Evolutionary conservation across 1,284 basidiomycete genomes (phyloP), one percentile per base, ranked within the genome.

Genomic region (Moniliophthora roreri): DNA sequence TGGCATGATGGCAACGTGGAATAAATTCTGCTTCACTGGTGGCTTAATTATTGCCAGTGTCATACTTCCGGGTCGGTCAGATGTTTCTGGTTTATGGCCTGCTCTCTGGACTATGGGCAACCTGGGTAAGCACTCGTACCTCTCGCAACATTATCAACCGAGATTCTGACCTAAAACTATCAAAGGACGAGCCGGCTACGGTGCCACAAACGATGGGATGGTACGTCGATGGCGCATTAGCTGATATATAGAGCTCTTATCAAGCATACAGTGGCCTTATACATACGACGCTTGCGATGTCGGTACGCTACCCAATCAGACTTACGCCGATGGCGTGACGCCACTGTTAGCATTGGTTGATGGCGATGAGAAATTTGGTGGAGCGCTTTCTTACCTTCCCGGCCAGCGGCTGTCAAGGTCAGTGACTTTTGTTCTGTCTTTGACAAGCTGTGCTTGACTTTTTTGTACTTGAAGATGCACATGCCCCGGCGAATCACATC

Each of bases 21-120:
- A 88, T 65, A 87, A 91, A 67, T 84, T 92, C 62, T 92, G 90
- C 67, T 93, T 93, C 70, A 86, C 82, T 0, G 83, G 82, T 38
- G 54, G 49, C 0, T 40, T 58, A 32, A 45, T 58, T 4, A 35
- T 41, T 42, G 45, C 54, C 3, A 64, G 82, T 0, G 83, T 46
- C 76, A 80, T 80, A 2, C 72, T 92, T 1, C 91, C 91, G 3
- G 91, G 82, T 6, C 61, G 59, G 37, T 66, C 69, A 40, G 58
- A 66, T 24, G 51, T 61, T 23, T 40, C 53, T 41, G 75, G 54
- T 72, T 10, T 70, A 9, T 48, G 46, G 32, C 46, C 46, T 38
- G 46, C 74, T 39, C 66, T 78, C 0, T 84, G 77, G 77, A 72
- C 73, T 4, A 76, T 79, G 74, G 78, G 77, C 15, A 80, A 80